Evolutionary conservation across 2,329 filamentous ascomycete genomes (phyloP).

Genomic region (Claviceps humidiphila): DNA sequence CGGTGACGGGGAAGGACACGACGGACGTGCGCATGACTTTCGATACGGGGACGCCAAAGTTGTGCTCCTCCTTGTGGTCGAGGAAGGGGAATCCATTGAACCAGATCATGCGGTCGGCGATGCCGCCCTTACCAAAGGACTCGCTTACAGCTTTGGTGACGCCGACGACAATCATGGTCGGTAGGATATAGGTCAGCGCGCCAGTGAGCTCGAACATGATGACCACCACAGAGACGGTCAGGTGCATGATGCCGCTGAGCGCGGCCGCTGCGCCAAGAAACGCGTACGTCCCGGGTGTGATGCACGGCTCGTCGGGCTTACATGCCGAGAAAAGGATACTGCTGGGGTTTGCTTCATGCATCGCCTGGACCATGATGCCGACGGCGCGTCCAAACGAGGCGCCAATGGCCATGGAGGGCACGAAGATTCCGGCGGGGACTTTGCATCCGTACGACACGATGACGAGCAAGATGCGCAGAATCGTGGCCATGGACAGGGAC

Average conservation of each 20-base stretch:
- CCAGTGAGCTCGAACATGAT: conserved; percentile 99
- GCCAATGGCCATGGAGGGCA: conserved; percentile 94
- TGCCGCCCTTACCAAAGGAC: conserved; percentile 86
- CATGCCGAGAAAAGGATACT: conserved; percentile 82
- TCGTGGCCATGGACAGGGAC: conserved; percentile 65
- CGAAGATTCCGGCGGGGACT: conserved; percentile 94
- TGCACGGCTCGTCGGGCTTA: conserved; percentile 83
- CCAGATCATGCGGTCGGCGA: conserved; percentile 97
- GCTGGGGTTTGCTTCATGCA: conserved; percentile 71
- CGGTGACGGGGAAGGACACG: conserved; percentile 59
- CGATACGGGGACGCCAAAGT: conserved; percentile 87
- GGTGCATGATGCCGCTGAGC: conserved; percentile 93
- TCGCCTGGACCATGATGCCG: conserved; percentile 84
- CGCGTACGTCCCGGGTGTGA: conserved; percentile 93
- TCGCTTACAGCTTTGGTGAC: conserved; percentile 90
- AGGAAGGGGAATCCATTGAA: conserved; percentile 96
- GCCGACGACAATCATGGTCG: conserved; percentile 97
- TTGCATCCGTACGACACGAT: conserved; percentile 97
- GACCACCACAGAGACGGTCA: conserved; percentile 90
- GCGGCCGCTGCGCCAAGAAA: conserved; percentile 88
- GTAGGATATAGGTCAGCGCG: conserved; percentile 91
- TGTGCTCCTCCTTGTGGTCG: conserved; percentile 94
- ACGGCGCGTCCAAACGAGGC: conserved; percentile 87
- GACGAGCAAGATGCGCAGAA: conserved; percentile 70
- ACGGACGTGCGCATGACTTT: conserved; percentile 74